Evolutionary conservation across 1,284 basidiomycete genomes (phyloP).

Genomic region (Heterobasidion parviporum): DNA sequence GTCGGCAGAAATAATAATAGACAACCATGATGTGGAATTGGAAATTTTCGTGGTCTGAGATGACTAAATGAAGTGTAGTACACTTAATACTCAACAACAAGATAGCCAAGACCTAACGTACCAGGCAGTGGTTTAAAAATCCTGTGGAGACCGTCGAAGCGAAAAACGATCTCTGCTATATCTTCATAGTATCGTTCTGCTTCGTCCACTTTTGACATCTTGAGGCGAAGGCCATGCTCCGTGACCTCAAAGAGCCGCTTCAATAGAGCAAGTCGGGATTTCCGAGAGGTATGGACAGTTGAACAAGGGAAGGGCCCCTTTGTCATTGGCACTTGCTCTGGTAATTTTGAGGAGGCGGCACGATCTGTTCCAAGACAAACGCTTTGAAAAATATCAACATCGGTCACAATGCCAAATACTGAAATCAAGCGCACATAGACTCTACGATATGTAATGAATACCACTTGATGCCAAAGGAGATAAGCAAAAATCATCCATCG

Average conservation of each 20-base stretch:
- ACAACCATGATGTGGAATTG: conserved; percentile 30
- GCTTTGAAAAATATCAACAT: conserved; percentile 1
- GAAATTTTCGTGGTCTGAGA: conserved; percentile 30
- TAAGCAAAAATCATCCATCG: too few species aligned
- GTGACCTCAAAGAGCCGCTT: conserved; percentile 9
- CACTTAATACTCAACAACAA: neutral
- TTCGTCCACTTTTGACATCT: conserved; percentile 2
- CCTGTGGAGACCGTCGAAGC: conserved; percentile 28
- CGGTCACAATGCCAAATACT: neutral
- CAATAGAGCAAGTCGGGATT: neutral
- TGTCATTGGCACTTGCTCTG: neutral
- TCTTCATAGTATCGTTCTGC: conserved; percentile 5
- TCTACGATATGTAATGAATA: conserved; percentile 28
- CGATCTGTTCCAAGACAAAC: conserved; percentile 14
- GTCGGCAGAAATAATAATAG: conserved; percentile 27
- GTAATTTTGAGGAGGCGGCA: neutral
- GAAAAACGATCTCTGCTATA: conserved; percentile 11
- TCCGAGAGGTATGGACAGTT: neutral
- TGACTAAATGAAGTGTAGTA: conserved; percentile 17
- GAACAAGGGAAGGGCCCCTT: neutral
- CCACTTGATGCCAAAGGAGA: conserved; percentile 19
- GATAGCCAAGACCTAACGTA: conserved; percentile 13
- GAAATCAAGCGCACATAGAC: conserved; percentile 25
- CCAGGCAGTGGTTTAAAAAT: conserved; percentile 30
- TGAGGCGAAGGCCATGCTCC: conserved; percentile 8